Base-by-base conservation (phyloP, 1,139 yeast species). In the Sugiyamaella paludigena region DNA sequence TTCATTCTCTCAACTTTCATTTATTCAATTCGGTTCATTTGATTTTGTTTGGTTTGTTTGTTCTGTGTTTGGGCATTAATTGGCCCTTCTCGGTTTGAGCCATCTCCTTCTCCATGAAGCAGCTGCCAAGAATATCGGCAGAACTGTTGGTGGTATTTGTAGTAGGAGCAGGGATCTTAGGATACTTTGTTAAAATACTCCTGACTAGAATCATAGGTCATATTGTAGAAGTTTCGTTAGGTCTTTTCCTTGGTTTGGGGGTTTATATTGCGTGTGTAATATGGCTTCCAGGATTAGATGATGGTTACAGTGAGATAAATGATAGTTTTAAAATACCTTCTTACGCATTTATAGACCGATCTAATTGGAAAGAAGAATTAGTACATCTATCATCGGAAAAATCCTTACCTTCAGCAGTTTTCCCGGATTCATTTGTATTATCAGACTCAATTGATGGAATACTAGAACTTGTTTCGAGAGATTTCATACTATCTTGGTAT, bases 401-500 rank as follows among this genome's bases (percentile, higher is more conserved):
- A 40, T 56, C 56, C n/a, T 36, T 53, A 16, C 45, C 45, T 10
- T 12, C 31, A 33, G 73, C 78, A 0, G 65, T 79, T 2, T 72
- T 77, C 43, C 74, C 78, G 2, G 78, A 77, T 28, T 78, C 83
- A 19, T 75, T 77, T 52, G 61, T 77, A 2, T 71, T 84, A 11
- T 79, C 84, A 2, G 76, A 74, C 41, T 74, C 80, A 0, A 48
- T 85, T 1, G 79, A 79, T 35, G 75, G 72, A 3, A 66, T 88
- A 7, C 67, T 84, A 1, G 72, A 74, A 33, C 65, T 78, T 26
- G 70, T 87, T 1, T 57, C 84, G 1, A 64, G 78, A 10, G 85
- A 83, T 55, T 88, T 85, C 63, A 74, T 89, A 1, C 64, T 69
- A 38, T 64, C 79, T 2, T 89, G 97, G 97, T 87, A 72, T 58